Evolutionary conservation across 495 filamentous ascomycete genomes (phyloP), one percentile per base, ranked within the genome.

Genomic region (Xylaria longipes): DNA sequence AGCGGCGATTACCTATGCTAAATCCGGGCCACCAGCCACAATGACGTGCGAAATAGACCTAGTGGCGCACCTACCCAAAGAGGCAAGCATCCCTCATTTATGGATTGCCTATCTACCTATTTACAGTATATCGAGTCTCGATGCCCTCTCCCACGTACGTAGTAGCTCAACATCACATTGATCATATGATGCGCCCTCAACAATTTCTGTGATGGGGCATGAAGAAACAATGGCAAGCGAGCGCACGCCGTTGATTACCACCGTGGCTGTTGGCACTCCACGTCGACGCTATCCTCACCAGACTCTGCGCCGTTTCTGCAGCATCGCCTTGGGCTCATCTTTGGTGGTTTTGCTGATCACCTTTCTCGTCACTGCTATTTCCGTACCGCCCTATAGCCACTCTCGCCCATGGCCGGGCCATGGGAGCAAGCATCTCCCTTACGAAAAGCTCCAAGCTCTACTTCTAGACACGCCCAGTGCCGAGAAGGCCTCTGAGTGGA

Each of bases 401-500:
- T 77, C 73, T 46, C 71, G 73, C 15, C 68, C 58, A 14, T 87
- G 77, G 86, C 89, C 73, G 63, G 78, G 75, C 45, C 82, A 77
- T 73, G 73, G 79, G 65, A 75, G 54, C 61, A 81, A 73, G 39
- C 76, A 48, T 66, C 76, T 91, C 45, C 84, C 82, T 45, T 93
- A 90, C 76, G 83, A 90, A 52, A 86, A 94, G 70, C 88, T 98
- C 27, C 87, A 91, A 71, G 80, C 86, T 20, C 88, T 97, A 50
- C 82, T 98, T 64, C 80, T 90, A 31, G 83, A 89, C 15, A 94
- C 91, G 1, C 95, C 95, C 0, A 89, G 88, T 39, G 86, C 88
- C 56, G 83, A 87, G 35, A 91, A 90, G 75, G 89, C 88, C 8
- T 84, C 87, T 68, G 90, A 97, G 80, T 98, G 94, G 94, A 95